phyloP scores from a whole-genome alignment of 345 rosid species.

The Lepidium africanum region DNA sequence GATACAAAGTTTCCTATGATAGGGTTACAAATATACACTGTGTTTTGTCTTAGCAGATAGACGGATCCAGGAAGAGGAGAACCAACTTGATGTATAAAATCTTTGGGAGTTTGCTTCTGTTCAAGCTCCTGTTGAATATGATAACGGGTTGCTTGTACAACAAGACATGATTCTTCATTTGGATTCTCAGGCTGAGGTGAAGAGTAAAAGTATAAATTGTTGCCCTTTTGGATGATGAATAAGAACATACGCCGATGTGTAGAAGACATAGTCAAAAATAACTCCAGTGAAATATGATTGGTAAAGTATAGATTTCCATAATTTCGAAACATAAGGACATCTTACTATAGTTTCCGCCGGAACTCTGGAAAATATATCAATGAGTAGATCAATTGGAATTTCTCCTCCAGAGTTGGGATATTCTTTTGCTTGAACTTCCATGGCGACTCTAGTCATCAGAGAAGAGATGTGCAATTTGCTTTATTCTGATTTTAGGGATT shows the following conservation, averaged over 20 bases:
- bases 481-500: too few relatives aligned
- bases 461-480: too few relatives aligned
- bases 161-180: background rate
- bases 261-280: background rate
- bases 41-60: background rate
- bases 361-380: background rate
- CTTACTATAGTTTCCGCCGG: background rate
- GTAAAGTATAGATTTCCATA: background rate
- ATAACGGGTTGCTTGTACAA: background rate
- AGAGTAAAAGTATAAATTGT: background rate
- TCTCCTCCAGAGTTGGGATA: too few relatives aligned
- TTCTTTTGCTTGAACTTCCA: too few relatives aligned
- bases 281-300: background rate
- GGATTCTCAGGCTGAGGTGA: constrained; percentile 2
- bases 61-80: background rate
- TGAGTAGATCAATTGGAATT: background rate
- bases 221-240: background rate
- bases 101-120: too few relatives aligned
- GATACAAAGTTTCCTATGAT: background rate
- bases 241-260: background rate
- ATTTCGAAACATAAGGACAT: background rate
- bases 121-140: too few relatives aligned
- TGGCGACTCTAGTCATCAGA: too few relatives aligned
- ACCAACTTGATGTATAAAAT: background rate
- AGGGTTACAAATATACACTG: background rate